Evolutionary conservation across 1,284 basidiomycete genomes (phyloP).

Genomic region (Trichosporon coremiiforme): DNA sequence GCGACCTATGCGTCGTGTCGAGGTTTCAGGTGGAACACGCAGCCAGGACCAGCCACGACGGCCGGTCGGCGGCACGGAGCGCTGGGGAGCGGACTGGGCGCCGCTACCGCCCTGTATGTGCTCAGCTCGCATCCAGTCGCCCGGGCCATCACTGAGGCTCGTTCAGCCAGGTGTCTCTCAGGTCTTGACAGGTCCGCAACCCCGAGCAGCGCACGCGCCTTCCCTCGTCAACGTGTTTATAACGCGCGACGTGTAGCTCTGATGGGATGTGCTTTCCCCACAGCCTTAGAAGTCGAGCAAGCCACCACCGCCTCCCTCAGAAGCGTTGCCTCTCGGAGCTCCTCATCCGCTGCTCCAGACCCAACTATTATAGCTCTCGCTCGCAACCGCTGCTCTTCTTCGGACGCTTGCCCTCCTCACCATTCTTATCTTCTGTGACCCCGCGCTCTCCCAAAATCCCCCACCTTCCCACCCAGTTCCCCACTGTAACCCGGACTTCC

Average conservation of each 20-base stretch:
- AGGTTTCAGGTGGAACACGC: background rate
- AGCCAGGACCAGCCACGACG: background rate
- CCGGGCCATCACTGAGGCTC: background rate
- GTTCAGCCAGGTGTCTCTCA: background rate
- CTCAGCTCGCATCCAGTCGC: constrained; percentile 14
- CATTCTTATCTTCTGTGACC: background rate
- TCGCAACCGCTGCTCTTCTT: background rate
- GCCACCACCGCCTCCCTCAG: background rate
- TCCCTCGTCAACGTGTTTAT: background rate
- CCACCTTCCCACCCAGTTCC: background rate
- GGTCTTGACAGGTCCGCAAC: background rate
- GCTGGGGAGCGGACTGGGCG: constrained; percentile 3
- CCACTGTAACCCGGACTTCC: too few species aligned
- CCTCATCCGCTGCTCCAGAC: background rate
- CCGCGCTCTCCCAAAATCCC: background rate
- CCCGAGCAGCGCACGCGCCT: background rate
- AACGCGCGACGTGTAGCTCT: background rate
- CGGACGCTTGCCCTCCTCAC: background rate
- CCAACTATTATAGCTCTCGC: background rate
- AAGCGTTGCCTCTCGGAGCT: background rate
- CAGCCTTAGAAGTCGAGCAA: background rate
- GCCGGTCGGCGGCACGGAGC: constrained; percentile 1
- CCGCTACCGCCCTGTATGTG: constrained; percentile 14
- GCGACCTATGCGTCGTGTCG: background rate
- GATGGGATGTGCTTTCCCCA: background rate